Evolutionary conservation across 1,284 basidiomycete species (phyloP).

Genomic region (Cryptococcus hybrid): DNA sequence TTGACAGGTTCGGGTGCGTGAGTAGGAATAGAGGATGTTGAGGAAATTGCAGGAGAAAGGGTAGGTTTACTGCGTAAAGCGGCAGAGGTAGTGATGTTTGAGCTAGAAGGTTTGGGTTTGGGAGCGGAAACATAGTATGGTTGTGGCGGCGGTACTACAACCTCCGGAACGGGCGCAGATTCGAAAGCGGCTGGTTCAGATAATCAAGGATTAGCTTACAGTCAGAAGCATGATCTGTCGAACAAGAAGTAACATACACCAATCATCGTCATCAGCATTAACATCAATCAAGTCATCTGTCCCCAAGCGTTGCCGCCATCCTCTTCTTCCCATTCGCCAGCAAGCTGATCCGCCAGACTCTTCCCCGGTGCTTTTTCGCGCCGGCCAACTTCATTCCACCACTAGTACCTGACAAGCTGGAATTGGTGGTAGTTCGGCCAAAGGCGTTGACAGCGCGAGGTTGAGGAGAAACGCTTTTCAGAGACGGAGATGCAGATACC

Average conservation of each 20-base stretch:
- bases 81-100: constrained; percentile 9
- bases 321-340: constrained; percentile 52
- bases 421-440: neutral
- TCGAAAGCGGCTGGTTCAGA: constrained; percentile 71
- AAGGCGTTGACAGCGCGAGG: neutral
- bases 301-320: constrained; percentile 61
- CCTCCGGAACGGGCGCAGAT: constrained; percentile 56
- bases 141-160: constrained; percentile 36
- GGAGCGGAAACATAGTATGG: constrained; percentile 31
- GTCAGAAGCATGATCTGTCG: neutral
- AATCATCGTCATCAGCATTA: constrained; percentile 85
- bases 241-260: constrained; percentile 62
- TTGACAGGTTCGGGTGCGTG: constrained; percentile 6
- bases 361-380: constrained; percentile 21
- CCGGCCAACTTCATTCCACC: constrained; percentile 67
- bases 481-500: neutral
- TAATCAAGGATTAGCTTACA: neutral
- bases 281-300: constrained; percentile 78
- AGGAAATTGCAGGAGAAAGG: neutral
- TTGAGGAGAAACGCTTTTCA: neutral
- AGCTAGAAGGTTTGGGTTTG: constrained; percentile 18
- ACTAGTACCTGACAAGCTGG: neutral
- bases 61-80: neutral
- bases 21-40: neutral
- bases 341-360: constrained; percentile 59